Evolutionary conservation across 495 filamentous ascomycete genomes (phyloP).

Genomic region (Cladorrhinum samala): DNA sequence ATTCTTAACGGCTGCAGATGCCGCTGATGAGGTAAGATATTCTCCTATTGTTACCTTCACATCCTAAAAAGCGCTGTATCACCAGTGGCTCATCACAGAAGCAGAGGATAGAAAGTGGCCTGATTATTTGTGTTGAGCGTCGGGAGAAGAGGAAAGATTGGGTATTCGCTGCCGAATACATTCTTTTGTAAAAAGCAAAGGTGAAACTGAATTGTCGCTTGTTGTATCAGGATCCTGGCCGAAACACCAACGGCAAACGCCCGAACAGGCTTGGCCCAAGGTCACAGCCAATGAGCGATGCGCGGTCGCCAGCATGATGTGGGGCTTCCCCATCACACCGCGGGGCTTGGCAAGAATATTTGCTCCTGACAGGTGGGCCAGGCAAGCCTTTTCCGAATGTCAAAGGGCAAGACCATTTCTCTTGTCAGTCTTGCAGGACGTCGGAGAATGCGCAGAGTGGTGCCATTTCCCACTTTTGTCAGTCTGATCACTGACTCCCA

Average conservation of each 20-base stretch:
- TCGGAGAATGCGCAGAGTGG: slow-evolving; percentile 29
- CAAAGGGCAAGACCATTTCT: not conserved
- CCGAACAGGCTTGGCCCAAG: slow-evolving; percentile 2
- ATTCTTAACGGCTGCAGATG: too few species aligned
- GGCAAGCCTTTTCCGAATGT: not conserved
- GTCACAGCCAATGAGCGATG: slow-evolving; percentile 14
- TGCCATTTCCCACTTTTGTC: slow-evolving; percentile 36
- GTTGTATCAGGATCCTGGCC: slow-evolving; percentile 26
- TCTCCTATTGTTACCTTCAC: too few species aligned
- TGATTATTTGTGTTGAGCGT: not conserved
- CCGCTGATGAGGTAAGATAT: too few species aligned
- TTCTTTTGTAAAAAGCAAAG: not conserved
- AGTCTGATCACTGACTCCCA: slow-evolving; percentile 18
- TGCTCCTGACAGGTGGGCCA: slow-evolving; percentile 1
- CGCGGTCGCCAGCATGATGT: not conserved
- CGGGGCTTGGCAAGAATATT: not conserved
- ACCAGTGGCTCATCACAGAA: not conserved
- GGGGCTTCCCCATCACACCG: not conserved
- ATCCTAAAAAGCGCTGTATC: not conserved
- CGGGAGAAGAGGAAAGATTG: not conserved
- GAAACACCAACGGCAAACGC: slow-evolving; percentile 27
- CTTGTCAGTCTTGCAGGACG: not conserved
- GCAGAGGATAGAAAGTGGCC: not conserved
- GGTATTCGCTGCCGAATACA: too few species aligned
- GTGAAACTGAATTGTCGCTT: slow-evolving; percentile 9